These are phyloP conservation scores for Brassica hybrid DNA, from an alignment of 441 rosid genomes.

Conservation along the genomic window DNA sequence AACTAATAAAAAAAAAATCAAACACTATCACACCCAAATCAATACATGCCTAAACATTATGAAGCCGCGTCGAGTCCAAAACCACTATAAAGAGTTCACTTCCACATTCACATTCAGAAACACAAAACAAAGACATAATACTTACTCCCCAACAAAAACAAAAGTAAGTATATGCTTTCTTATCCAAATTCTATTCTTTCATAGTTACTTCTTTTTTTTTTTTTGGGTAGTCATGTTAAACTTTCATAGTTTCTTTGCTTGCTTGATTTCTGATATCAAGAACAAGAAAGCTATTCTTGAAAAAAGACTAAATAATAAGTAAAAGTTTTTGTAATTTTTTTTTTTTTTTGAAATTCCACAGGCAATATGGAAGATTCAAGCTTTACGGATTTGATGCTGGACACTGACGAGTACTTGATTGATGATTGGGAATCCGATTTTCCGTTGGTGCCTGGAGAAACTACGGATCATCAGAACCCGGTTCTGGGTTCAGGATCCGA, in stretches of 20 bases:
- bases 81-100: constrained; percentile 38
- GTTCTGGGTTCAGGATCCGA: background rate
- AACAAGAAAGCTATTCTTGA: background rate
- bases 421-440: constrained; percentile 43
- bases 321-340: background rate
- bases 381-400: constrained; percentile 40
- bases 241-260: background rate
- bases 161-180: constrained; percentile 11
- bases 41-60: constrained; percentile 1
- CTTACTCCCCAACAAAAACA: background rate
- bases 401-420: constrained; percentile 39
- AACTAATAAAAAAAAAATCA: background rate
- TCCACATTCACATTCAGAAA: constrained; percentile 7
- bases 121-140: constrained; percentile 31
- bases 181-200: background rate
- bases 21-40: constrained; percentile 12
- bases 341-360: background rate
- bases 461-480: constrained; percentile 8
- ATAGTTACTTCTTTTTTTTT: background rate
- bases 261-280: background rate
- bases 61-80: constrained; percentile 13
- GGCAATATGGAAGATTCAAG: constrained; percentile 40
- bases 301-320: background rate
- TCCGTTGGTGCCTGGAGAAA: background rate
- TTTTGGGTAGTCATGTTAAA: no score